Base-by-base conservation (phyloP, 306 rosid species). In the Styphnolobium japonicum region DNA sequence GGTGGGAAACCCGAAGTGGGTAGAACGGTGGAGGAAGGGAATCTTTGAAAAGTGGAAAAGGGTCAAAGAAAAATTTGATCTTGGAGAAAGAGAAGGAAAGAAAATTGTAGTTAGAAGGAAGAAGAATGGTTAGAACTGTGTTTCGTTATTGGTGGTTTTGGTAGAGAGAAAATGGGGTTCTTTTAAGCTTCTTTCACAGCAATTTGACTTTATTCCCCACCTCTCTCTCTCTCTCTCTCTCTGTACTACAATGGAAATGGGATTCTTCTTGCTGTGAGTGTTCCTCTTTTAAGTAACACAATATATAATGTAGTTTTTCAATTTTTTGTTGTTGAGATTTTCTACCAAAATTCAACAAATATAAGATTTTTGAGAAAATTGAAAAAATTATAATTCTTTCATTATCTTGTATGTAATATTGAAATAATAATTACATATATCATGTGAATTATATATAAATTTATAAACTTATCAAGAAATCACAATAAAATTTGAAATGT, bases 61-160 rank as follows among this genome's bases (percentile, higher is more conserved):
- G 85, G 73, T 79, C 81, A 76, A 81, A 76, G 85, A 81, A 86
- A 80, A 46, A 71, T 76, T 67, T 58, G 82, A 77, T 52, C 86
- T 77, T 81, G 73, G 79, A n/a, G 29, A 62, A 51, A 71, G 68
- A 67, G 73, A 80, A 39, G 4, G 69, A 74, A 36, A 57, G 80
- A 25, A 37, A 42, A 73, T 7, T 43, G 78, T 58, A 55, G 64
- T 19, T 42, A 46, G 18, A 56, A 29, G 82, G 82, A 36, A 75
- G 29, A 52, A 31, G 76, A 52, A 40, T 29, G 42, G 76, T 46
- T 45, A 46, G 27, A 23, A 49, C 65, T 58, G 34, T 49, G 19
- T n/a, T n/a, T n/a, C n/a, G n/a, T n/a, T n/a, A n/a, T n/a, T n/a
- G n/a, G n/a, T n/a, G n/a, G n/a, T n/a, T n/a, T n/a, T 15, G 78